Base-by-base conservation (phyloP, 768 basidiomycete species). In the Suillus subalutaceus region DNA sequence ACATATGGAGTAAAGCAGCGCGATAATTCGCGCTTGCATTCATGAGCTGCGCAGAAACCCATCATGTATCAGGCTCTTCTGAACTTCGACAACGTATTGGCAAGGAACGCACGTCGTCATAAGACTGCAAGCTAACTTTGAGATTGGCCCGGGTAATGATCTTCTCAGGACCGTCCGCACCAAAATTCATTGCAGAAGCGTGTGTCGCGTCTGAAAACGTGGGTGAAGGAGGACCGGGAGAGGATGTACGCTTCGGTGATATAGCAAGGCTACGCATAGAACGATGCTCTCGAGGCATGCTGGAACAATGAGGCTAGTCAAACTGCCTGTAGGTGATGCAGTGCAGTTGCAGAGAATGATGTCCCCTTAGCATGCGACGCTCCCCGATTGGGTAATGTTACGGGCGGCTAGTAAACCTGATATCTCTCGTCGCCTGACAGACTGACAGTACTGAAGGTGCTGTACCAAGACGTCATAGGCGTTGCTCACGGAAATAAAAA, bases 171-270 rank as follows among this genome's bases (percentile, higher is more conserved):
- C 92, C 91, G 70, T 88, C 82, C 58, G 82, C 81, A 40, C 92
- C 91, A 76, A 93, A 90, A 75, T 90, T 86, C 80, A 93, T 85
- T 57, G 85, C 86, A 20, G 93, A 93, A 40, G 83, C 90, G 73
- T 92, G 87, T 12, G 94, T 95, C 30, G 86, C 81, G 23, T 94
- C 92, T 38, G 92, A 90, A 79, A 91, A 93, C 3, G 93, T 93
- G 62, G 93, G 93, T 32, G 93, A 95, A 2, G 92, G 91, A 64
- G 91, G 89, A 44, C 81, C 78, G 63, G 88, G 83, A 7, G 88
- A 86, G 4, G 80, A 74, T 62, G 77, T 79, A 64, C 83, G 80
- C 63, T 70, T 79, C 73, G 81, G 75, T 66, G 83, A 78, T 79
- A 88, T 74, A 10, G 84, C 75, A 40, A 90, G 78, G 37, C 81